Base-by-base conservation (phyloP, 23 red algal genomes). In the Gracilariopsis chorda region DNA sequence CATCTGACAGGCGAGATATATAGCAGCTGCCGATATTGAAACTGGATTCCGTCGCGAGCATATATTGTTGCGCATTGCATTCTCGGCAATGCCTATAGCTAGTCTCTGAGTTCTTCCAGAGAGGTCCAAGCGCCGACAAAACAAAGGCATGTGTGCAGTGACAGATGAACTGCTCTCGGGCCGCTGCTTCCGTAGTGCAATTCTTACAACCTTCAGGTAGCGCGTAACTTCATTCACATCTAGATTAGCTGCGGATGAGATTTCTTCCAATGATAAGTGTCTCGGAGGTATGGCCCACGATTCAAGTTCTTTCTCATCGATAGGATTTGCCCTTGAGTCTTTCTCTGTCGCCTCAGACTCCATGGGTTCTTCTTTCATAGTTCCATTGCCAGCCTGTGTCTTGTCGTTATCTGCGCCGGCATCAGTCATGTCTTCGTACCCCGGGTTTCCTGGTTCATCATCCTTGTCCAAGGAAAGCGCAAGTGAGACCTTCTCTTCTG, bases 21-120 rank as follows among this genome's bases (percentile, higher is more conserved):
- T 86, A 23, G 79, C 91, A 49, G 91, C 91, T 24, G 91, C 91
- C 49, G 91, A 94, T 30, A 94, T 78, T 20, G 91, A 94, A 24
- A 78, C 80, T 35, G 91, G 91, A 39, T 84, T 78, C 1, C 91
- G 79, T 80, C 91, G 79, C 47, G 81, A 80, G 82, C 91, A 94
- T 34, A 86, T 80, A 19, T 87, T 79, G 25, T 78, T 69, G 7
- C 67, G 51, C 68, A 78, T 57, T 36, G 91, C 67, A 24, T 86
- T 78, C 65, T 86, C 79, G 35, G 80, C 91, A 65, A 94, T 86
- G 29, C 68, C 72, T 20, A 86, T 86, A 24, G 91, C 80, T 24
- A 94, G 91, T 45, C 53, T 86, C 17, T 75, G 28, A 11, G 80
- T 84, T 33, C 43, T 76, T 0, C 48, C 67, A 45, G 77, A 59